These are phyloP conservation scores for Amphirosellinia nigrospora DNA, from an alignment of 495 filamentous ascomycete species.

Conservation along the genomic window DNA sequence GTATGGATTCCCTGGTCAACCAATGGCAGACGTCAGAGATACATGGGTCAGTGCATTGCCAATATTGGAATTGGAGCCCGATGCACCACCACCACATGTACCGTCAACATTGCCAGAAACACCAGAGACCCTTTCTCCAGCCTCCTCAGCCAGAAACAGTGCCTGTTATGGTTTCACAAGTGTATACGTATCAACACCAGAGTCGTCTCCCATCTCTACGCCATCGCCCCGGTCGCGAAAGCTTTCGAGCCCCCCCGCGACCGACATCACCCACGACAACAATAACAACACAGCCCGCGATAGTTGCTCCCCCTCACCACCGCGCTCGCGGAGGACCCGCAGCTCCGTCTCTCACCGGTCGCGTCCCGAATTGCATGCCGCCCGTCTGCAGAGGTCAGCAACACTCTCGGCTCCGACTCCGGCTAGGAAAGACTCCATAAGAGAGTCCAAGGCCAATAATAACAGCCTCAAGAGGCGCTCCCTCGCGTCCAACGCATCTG, in stretches of 20 bases:
- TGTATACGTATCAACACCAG: slow-evolving; percentile 22
- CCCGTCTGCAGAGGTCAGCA: slow-evolving; percentile 37
- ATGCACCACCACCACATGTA: slow-evolving; percentile 28
- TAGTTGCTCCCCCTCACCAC: slow-evolving; percentile 20
- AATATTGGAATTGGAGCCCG: slow-evolving; percentile 30
- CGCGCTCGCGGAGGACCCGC: slow-evolving; percentile 28
- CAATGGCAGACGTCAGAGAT: slow-evolving; percentile 37
- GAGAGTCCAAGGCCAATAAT: slow-evolving; percentile 38
- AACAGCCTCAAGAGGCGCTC: slow-evolving; percentile 39
- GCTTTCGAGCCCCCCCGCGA: slow-evolving; percentile 15
- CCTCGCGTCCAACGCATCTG: slow-evolving; percentile 34
- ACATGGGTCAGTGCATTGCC: slow-evolving; percentile 32
- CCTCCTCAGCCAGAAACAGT: slow-evolving; percentile 16
- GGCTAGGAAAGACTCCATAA: slow-evolving; percentile 20
- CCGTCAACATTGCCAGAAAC: slow-evolving; percentile 10
- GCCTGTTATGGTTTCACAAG: slow-evolving; percentile 29
- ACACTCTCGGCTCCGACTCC: slow-evolving; percentile 23
- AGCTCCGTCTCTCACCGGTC: slow-evolving; percentile 23
- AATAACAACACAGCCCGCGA: slow-evolving; percentile 1
- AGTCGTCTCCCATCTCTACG: slow-evolving; percentile 15
- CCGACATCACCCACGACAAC: not conserved
- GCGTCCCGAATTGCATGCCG: slow-evolving; percentile 39
- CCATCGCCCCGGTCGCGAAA: not conserved
- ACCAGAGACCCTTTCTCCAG: slow-evolving; percentile 5
- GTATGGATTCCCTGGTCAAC: slow-evolving; percentile 36